Base-by-base conservation (phyloP, 148 eudicot genomes). In the Fagopyrum tataricum region DNA sequence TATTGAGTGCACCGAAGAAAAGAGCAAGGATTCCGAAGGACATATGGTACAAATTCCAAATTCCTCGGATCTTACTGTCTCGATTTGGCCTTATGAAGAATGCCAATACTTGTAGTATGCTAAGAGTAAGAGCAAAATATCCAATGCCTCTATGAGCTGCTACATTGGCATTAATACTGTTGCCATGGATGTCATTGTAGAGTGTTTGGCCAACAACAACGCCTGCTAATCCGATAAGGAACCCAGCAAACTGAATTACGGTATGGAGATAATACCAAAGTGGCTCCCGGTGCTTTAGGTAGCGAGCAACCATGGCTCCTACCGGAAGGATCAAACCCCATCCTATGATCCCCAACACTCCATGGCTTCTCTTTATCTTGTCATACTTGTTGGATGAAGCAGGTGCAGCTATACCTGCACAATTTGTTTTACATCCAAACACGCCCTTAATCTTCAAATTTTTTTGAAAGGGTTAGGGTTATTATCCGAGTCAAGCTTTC, bases 131-230 rank as follows among this genome's bases (percentile, higher is more conserved):
- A 67, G 87, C 82, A 73, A 90, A 90, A 48, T 91, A 85, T 26
- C 99, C 99, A 42, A 95, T 87, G 81, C 97, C 97, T 82, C 87
- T 87, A 79, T 95, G 99, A 14, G 87, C 81, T 46, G 92, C 82
- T 66, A 87, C 76, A 72, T 79, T 82, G 59, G 84, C 37, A 31
- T 31, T 31, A 31, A 31, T 0, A 31, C 2, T 31, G 37, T 0
- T 31, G 37, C 2, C 90, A 51, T 85, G 88, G 1, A 87, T 76
- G 42, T 49, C 80, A 71, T 76, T 72, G 64, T 87, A 83, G 52
- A 95, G 90, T n/a, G 89, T 79, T 40, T 85, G 82, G 24, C 99
- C 99, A 43, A 95, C 82, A 67, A 92, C 76, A 3, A 88, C 82
- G 23, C 89, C 94, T 15, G 97, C 87, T 31, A 95, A 66, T 70